These are phyloP conservation scores for Gossypium longicalyx DNA, from an alignment of 345 rosid genomes.

Conservation along the genomic window DNA sequence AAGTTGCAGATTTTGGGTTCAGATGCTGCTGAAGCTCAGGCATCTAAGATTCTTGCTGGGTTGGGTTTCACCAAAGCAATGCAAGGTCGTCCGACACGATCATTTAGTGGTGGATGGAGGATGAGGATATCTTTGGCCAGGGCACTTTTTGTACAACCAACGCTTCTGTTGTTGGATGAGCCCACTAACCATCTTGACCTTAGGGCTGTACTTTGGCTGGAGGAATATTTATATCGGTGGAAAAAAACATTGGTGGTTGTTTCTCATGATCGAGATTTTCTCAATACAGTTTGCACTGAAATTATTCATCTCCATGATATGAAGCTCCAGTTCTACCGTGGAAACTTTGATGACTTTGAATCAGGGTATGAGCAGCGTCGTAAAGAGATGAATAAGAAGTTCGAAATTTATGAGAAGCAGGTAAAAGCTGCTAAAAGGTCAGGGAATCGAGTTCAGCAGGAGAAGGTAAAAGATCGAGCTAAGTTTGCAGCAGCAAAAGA, in stretches of 20 bases:
- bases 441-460: conserved; percentile 77
- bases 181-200: conserved; percentile 98
- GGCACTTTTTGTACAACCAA: conserved; percentile 95
- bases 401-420: conserved; percentile 72
- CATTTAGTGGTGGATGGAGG: conserved; percentile 99
- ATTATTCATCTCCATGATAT: conserved; percentile 87
- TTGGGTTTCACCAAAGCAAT: conserved; percentile 87
- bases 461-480: conserved; percentile 84
- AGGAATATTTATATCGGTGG: conserved; percentile 89
- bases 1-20: conserved; percentile 80
- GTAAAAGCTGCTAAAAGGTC: conserved; percentile 80
- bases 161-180: conserved; percentile 82
- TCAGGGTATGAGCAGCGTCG: conserved; percentile 86
- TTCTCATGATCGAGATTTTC: conserved; percentile 95
- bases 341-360: conserved; percentile 83
- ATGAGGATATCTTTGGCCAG: conserved; percentile 95
- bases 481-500: conserved; percentile 70
- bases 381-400: conserved; percentile 84
- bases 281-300: conserved; percentile 88
- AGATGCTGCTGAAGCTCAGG: conserved; percentile 95
- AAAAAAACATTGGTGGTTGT: conserved; percentile 93
- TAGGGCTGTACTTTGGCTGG: conserved; percentile 91
- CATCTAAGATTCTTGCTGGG: conserved; percentile 93
- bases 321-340: conserved; percentile 81
- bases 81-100: conserved; percentile 75